Percentiles rank a stretch among this genome's conserved stretches.
phyloP scores from a whole-genome alignment of 78 protist species.

The Mantamonas sphyraenae region DNA sequence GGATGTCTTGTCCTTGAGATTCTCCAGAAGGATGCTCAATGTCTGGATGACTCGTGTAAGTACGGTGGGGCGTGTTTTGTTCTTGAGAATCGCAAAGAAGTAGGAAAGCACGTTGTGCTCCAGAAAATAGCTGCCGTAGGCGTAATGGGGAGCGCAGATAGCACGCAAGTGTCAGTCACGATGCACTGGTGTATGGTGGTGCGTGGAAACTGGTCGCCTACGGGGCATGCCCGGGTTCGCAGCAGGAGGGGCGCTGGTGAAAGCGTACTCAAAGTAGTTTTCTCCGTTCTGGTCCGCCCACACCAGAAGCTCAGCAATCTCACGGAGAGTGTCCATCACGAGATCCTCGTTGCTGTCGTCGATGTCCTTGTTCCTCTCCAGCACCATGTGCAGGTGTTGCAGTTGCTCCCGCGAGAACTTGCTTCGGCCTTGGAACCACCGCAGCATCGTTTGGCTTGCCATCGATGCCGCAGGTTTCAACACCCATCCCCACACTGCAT shows the following conservation, averaged over 20 bases:
- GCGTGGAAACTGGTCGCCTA: too few species aligned
- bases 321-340: constrained; percentile 62
- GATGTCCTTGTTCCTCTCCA: constrained; percentile 24
- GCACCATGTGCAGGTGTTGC: constrained; percentile 24
- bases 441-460: too few species aligned
- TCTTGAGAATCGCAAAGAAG: constrained; percentile 33
- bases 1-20: constrained; percentile 43
- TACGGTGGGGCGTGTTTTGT: constrained; percentile 39
- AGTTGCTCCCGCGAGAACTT: too few species aligned
- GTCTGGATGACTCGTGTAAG: constrained; percentile 66
- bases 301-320: constrained; percentile 70
- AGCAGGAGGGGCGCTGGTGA: neutral
- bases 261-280: constrained; percentile 40
- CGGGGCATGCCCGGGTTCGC: too few species aligned
- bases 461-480: too few species aligned
- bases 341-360: constrained; percentile 26
- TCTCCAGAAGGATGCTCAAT: constrained; percentile 69
- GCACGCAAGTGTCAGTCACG: too few species aligned
- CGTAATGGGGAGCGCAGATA: neutral
- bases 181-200: too few species aligned
- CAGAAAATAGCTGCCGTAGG: constrained; percentile 16
- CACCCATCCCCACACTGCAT: too few species aligned
- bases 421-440: too few species aligned
- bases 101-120: constrained; percentile 52
- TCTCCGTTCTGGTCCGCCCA: constrained; percentile 88